Conservation (phyloP, 345 rosid genomes). For the Ricinus communis region DNA sequence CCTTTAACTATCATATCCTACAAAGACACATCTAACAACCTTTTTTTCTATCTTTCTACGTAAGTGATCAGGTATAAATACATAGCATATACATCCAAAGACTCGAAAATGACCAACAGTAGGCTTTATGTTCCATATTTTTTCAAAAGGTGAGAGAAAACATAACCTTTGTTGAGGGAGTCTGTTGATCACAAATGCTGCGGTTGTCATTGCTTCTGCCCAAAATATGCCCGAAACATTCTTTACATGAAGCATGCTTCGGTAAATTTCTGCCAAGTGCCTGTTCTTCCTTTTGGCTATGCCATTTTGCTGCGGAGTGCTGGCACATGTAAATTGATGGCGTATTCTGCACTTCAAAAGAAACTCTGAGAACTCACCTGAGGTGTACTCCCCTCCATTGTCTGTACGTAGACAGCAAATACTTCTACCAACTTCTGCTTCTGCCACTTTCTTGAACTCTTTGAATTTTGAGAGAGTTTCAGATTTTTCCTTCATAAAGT, state of each 20-base stretch:
- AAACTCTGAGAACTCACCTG: background rate
- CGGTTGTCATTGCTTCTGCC: slow-evolving; percentile 3
- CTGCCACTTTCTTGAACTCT: background rate
- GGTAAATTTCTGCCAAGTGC: background rate
- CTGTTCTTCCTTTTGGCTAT: background rate
- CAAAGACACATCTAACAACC: background rate
- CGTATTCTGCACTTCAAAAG: background rate
- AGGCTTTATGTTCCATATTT: slow-evolving; percentile 4
- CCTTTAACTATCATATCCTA: too few species aligned
- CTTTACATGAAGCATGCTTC: background rate
- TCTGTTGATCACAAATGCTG: background rate
- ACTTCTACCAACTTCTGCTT: background rate
- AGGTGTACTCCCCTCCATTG: background rate
- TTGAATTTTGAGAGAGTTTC: too few species aligned
- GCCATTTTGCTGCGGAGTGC: background rate
- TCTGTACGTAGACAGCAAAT: background rate
- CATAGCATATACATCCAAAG: background rate
- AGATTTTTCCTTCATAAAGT: background rate
- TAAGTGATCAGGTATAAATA: background rate
- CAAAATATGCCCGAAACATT: background rate
- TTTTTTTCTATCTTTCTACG: background rate
- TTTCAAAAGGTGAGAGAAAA: slow-evolving; percentile 8
- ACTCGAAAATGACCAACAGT: background rate
- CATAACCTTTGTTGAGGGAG: background rate
- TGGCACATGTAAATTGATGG: slow-evolving; percentile 2